Percentiles rank a stretch among this genome's conserved stretches.
Conservation (phyloP, 192 early-diverging fungal genomes). For the Globomyces pollinis-pini region DNA sequence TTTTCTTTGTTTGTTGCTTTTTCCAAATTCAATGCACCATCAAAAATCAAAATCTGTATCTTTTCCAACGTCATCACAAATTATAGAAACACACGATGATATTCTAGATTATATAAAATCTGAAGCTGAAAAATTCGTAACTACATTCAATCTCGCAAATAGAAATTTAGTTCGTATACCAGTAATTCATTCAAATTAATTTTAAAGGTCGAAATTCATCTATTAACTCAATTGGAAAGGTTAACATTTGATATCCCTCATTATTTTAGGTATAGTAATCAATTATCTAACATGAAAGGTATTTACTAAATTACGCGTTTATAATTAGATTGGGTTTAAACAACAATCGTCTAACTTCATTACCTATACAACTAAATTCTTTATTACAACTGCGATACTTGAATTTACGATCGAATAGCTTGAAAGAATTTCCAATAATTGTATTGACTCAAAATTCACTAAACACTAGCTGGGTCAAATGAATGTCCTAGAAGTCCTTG, state of each 20-base stretch:
- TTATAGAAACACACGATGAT: no score
- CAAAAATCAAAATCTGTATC: no score
- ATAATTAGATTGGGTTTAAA: slow-evolving; percentile 26
- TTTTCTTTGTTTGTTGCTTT: no score
- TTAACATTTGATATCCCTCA: no score
- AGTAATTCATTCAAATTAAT: no score
- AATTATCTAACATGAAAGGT: background rate
- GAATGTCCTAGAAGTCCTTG: slow-evolving; percentile 26
- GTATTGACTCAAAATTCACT: slow-evolving; percentile 13
- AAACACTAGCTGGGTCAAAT: slow-evolving; percentile 23
- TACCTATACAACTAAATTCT: slow-evolving; percentile 16
- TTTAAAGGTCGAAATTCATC: no score
- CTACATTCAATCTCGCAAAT: background rate
- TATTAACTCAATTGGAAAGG: no score
- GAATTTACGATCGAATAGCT: slow-evolving; percentile 28
- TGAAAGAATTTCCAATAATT: slow-evolving; percentile 28
- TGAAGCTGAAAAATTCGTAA: background rate
- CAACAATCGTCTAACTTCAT: slow-evolving; percentile 24
- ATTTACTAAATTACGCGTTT: background rate
- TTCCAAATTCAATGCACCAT: no score
- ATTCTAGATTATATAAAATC: background rate
- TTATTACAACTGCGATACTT: slow-evolving; percentile 29
- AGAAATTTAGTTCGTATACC: background rate
- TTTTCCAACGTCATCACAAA: no score
- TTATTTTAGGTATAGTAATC: no score